phyloP scores from a whole-genome alignment of 2,329 filamentous ascomycete species.

The Laburnicola sp. region DNA sequence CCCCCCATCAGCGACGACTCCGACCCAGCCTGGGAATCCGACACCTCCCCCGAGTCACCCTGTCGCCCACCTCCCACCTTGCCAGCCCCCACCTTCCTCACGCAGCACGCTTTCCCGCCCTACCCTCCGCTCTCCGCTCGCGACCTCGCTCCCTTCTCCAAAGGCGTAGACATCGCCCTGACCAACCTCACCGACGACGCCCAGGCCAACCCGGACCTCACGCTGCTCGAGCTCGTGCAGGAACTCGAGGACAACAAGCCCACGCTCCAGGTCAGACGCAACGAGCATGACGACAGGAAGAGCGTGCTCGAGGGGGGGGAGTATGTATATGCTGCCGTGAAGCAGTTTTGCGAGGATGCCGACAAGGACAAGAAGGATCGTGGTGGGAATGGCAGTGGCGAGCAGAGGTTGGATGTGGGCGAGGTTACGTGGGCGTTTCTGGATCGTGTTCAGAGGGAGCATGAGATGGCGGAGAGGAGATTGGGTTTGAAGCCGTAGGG shows the following conservation, averaged over 20 bases:
- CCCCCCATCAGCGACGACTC: not conserved
- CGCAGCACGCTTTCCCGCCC: not conserved
- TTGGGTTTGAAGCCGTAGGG: not conserved
- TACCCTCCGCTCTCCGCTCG: not conserved
- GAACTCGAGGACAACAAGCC: not conserved
- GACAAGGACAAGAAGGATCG: not conserved
- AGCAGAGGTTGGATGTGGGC: no score
- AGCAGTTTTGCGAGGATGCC: not conserved
- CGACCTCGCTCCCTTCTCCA: not conserved
- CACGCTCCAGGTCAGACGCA: not conserved
- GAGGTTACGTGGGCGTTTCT: no score
- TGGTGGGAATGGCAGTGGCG: no score
- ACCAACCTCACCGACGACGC: constrained; percentile 1
- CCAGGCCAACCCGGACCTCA: not conserved
- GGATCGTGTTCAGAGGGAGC: constrained; percentile 1
- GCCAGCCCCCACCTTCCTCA: no score
- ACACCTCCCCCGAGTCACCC: not conserved
- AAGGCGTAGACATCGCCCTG: not conserved
- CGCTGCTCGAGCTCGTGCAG: not conserved
- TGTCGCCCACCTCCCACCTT: not conserved
- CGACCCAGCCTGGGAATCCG: not conserved
- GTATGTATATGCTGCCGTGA: constrained; percentile 1
- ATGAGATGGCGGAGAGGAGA: not conserved
- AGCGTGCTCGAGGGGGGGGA: not conserved
- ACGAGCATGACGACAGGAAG: not conserved